A percentile compares a stretch with the other conserved stretches of the same genome.
Conservation (phyloP, 2,329 filamentous ascomycete genomes). For the Dactylellina sp. region DNA sequence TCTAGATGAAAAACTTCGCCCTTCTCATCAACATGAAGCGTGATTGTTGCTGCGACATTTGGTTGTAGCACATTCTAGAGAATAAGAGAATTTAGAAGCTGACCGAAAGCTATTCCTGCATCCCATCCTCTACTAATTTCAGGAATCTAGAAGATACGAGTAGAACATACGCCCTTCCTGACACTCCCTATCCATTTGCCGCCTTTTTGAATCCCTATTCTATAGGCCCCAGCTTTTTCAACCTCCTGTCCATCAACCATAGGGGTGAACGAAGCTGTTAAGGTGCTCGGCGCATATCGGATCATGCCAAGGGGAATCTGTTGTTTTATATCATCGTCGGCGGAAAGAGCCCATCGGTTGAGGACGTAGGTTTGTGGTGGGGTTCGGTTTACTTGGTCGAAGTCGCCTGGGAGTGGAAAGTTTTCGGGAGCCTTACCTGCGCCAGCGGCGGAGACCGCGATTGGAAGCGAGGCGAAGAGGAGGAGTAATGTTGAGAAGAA, state of each 20-base stretch:
- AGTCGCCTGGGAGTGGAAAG: conserved; percentile 40
- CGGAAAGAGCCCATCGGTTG: conserved; percentile 45
- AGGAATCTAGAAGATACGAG: not conserved
- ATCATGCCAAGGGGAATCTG: conserved; percentile 46
- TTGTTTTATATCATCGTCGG: conserved; percentile 19
- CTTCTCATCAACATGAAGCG: conserved; percentile 47
- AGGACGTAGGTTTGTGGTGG: conserved; percentile 45
- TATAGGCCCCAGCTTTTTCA: conserved; percentile 17
- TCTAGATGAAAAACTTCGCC: conserved; percentile 51
- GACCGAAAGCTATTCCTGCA: not conserved
- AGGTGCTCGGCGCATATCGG: conserved; percentile 31
- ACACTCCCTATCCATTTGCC: conserved; percentile 49
- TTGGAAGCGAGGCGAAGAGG: conserved; percentile 30
- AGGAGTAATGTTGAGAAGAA: conserved; percentile 31
- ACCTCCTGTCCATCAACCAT: conserved; percentile 4
- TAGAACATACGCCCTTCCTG: conserved; percentile 32
- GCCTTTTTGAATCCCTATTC: conserved; percentile 41
- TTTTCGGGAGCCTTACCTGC: conserved; percentile 25
- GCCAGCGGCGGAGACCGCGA: conserved; percentile 12
- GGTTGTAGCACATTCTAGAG: conserved; percentile 37
- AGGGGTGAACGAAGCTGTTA: conserved; percentile 34
- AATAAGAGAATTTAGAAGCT: not conserved
- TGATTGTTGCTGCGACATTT: conserved; percentile 29
- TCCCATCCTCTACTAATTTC: not conserved
- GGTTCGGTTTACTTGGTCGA: conserved; percentile 48